Evolutionary conservation across 176 grass and related monocot genomes (phyloP).

Genomic region (Guadua angustifolia): DNA sequence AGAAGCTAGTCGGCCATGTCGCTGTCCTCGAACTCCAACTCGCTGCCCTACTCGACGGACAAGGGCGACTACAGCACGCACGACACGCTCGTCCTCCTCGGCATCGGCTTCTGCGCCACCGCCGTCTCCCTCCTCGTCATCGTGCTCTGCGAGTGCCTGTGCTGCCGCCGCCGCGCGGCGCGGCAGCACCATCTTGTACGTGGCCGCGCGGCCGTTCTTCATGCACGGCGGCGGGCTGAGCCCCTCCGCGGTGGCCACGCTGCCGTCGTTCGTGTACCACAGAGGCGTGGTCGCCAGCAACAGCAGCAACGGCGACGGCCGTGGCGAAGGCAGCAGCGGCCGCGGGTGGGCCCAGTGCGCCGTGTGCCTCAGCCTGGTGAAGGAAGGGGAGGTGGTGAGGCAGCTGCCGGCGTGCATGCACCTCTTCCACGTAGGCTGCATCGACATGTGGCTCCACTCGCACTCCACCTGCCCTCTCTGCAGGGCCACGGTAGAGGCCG

Average conservation of each 20-base stretch:
- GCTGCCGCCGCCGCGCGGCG: constrained; percentile 38
- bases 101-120: constrained; percentile 47
- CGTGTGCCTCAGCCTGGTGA: constrained; percentile 66
- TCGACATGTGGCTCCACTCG: constrained; percentile 65
- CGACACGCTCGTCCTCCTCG: constrained; percentile 53
- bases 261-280: constrained; percentile 52
- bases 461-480: constrained; percentile 80
- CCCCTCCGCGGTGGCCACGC: constrained; percentile 46
- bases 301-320: background rate
- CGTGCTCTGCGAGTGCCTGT: constrained; percentile 50
- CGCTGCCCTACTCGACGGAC: constrained; percentile 53
- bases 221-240: constrained; percentile 33
- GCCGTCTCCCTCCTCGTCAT: constrained; percentile 45
- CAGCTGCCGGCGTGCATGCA: constrained; percentile 73
- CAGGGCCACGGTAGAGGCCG: constrained; percentile 47
- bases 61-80: constrained; percentile 57
- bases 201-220: constrained; percentile 40
- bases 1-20: constrained; percentile 34
- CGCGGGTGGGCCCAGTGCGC: constrained; percentile 56
- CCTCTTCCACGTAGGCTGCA: constrained; percentile 70
- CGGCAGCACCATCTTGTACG: constrained; percentile 26
- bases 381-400: constrained; percentile 64
- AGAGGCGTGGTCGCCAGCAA: background rate
- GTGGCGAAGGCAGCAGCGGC: constrained; percentile 37
- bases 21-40: constrained; percentile 36